Evolutionary conservation across 306 rosid species (phyloP).

Genomic region (Vachellia collinsii): DNA sequence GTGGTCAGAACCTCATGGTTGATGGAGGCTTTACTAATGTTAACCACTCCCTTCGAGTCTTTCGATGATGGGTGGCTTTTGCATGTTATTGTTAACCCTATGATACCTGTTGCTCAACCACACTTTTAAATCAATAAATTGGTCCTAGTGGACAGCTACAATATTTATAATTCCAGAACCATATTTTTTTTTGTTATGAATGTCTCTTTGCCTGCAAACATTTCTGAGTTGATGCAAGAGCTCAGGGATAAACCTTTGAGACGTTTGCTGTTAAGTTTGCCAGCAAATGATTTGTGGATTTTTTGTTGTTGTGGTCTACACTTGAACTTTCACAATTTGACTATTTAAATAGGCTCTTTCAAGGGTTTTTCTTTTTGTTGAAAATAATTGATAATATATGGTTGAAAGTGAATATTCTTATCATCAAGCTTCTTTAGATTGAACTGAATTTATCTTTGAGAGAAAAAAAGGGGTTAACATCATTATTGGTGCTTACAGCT

Average conservation of each 20-base stretch:
- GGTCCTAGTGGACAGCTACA: background rate
- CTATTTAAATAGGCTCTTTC: background rate
- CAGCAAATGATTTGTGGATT: background rate
- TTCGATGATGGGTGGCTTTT: slow-evolving; percentile 49
- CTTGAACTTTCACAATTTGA: background rate
- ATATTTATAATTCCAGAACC: background rate
- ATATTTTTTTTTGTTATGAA: background rate
- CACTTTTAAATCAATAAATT: background rate
- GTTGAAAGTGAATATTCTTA: background rate
- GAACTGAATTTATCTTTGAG: background rate
- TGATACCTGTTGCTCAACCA: background rate
- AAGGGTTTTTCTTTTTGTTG: background rate
- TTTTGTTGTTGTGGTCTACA: background rate
- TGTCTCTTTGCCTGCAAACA: background rate
- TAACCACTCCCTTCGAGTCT: slow-evolving; percentile 62
- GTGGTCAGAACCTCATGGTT: slow-evolving; percentile 73
- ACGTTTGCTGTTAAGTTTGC: background rate
- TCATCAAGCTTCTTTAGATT: background rate
- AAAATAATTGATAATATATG: background rate
- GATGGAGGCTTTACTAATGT: slow-evolving; percentile 72
- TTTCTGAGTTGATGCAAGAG: background rate
- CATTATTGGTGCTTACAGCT: no score
- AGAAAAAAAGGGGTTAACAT: no score
- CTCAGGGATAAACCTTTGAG: background rate
- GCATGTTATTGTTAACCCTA: background rate